Conservation (phyloP, 2,329 filamentous ascomycete genomes). For the Chaetomium globosum region DNA sequence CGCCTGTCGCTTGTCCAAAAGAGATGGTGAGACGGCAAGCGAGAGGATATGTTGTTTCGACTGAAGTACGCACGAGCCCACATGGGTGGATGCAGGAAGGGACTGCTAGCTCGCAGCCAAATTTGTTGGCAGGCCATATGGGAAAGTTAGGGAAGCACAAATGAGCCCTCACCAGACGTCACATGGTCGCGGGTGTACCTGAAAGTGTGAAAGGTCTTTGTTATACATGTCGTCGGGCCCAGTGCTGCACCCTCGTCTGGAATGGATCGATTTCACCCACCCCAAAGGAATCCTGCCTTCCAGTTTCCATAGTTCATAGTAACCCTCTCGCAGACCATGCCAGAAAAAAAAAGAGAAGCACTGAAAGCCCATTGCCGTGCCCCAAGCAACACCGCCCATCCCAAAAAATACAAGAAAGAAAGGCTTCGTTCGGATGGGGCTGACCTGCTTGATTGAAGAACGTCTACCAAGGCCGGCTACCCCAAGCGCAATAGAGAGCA, state of each 20-base stretch:
- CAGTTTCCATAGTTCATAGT: slow-evolving; percentile 35
- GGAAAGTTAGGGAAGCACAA: background rate
- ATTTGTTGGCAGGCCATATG: background rate
- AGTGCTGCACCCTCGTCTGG: slow-evolving; percentile 24
- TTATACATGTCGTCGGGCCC: slow-evolving; percentile 35
- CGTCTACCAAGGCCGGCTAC: slow-evolving; percentile 35
- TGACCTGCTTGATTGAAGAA: slow-evolving; percentile 31
- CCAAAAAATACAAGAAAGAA: slow-evolving; percentile 40
- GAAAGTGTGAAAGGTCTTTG: slow-evolving; percentile 23
- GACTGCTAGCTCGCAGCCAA: background rate
- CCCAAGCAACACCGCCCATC: slow-evolving; percentile 40
- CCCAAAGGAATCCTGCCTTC: slow-evolving; percentile 29
- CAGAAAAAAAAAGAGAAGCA: slow-evolving; percentile 36
- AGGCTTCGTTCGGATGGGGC: slow-evolving; percentile 31
- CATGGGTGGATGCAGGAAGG: background rate
- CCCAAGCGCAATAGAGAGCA: slow-evolving; percentile 38
- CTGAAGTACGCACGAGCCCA: background rate
- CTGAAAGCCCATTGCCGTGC: slow-evolving; percentile 38
- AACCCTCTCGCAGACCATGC: slow-evolving; percentile 38
- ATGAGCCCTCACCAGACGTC: slow-evolving; percentile 6
- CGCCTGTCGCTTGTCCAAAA: background rate
- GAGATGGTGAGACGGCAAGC: background rate
- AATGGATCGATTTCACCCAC: slow-evolving; percentile 34
- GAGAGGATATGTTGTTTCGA: background rate
- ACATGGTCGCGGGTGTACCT: background rate